These are phyloP conservation scores for Purpureocillium takamizusanense DNA, from an alignment of 2,329 filamentous ascomycete genomes.

Conservation along the genomic window DNA sequence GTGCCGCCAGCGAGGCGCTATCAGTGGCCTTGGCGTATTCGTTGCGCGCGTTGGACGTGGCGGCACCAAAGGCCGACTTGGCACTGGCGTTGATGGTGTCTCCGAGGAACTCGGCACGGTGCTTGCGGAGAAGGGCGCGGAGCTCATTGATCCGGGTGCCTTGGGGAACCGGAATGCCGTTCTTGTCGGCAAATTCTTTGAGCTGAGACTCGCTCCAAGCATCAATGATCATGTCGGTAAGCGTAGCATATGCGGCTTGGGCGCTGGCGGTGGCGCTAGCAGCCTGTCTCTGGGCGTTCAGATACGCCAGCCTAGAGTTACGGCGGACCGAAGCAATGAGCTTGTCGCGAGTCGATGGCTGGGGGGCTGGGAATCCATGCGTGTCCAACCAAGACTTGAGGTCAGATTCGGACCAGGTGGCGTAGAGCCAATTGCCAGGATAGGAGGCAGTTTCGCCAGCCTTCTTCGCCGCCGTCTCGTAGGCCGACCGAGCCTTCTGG, in stretches of 20 bases:
- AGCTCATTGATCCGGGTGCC: slow-evolving; percentile 87
- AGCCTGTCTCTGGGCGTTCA: slow-evolving; percentile 54
- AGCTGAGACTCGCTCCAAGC: slow-evolving; percentile 83
- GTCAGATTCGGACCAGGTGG: slow-evolving; percentile 85
- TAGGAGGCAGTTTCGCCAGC: slow-evolving; percentile 71
- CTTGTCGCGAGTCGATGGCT: slow-evolving; percentile 76
- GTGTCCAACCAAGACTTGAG: slow-evolving; percentile 90
- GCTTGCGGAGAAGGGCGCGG: slow-evolving; percentile 79
- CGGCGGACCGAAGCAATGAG: slow-evolving; percentile 83
- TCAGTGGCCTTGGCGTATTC: slow-evolving; percentile 69
- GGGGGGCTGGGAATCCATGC: slow-evolving; percentile 76
- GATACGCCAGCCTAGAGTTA: slow-evolving; percentile 72
- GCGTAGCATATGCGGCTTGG: slow-evolving; percentile 59
- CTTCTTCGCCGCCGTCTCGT: slow-evolving; percentile 68
- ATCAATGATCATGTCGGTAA: slow-evolving; percentile 79
- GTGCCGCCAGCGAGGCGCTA: slow-evolving; percentile 49
- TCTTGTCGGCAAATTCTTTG: slow-evolving; percentile 90
- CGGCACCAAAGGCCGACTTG: slow-evolving; percentile 57
- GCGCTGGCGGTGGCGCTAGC: slow-evolving; percentile 55
- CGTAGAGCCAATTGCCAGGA: slow-evolving; percentile 91
- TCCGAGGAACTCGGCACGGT: slow-evolving; percentile 63
- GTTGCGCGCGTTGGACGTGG: slow-evolving; percentile 67
- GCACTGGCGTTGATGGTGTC: slow-evolving; percentile 52
- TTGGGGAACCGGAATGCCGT: slow-evolving; percentile 77
- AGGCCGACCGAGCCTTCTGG: slow-evolving; percentile 68